These are phyloP conservation scores for Luffa aegyptiaca DNA, from an alignment of 306 rosid genomes.

Conservation along the genomic window DNA sequence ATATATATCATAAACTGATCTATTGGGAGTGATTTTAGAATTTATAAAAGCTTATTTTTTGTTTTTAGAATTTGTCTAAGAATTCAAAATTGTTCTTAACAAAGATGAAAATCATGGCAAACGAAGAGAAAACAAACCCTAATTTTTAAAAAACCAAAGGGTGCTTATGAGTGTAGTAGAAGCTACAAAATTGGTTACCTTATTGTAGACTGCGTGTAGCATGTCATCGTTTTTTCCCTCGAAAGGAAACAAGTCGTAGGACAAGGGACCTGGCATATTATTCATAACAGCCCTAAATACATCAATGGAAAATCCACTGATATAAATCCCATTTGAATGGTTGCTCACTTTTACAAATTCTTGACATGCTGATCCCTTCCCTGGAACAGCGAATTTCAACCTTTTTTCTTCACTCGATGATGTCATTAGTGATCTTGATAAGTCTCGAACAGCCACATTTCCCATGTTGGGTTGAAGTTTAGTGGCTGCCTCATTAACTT, in stretches of 20 bases:
- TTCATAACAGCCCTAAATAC: constrained; percentile 30
- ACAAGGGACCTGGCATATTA: constrained; percentile 16
- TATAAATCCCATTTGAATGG: constrained; percentile 1
- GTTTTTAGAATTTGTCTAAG: too few species aligned
- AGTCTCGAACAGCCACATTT: not conserved
- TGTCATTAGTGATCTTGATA: not conserved
- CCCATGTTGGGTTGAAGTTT: not conserved
- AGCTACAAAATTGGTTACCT: constrained; percentile 19
- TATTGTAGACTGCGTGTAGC: constrained; percentile 27
- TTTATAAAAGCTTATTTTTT: too few species aligned
- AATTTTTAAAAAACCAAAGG: too few species aligned
- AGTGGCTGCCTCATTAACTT: not conserved
- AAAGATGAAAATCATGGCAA: too few species aligned
- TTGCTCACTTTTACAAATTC: constrained; percentile 40
- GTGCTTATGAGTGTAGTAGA: too few species aligned
- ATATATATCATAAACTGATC: too few species aligned
- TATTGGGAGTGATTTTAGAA: too few species aligned
- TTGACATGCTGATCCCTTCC: constrained; percentile 18
- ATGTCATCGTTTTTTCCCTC: constrained; percentile 32
- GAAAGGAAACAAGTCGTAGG: constrained; percentile 16
- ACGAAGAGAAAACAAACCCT: too few species aligned
- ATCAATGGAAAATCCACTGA: constrained; percentile 42
- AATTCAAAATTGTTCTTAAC: too few species aligned
- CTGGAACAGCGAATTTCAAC: constrained; percentile 36
- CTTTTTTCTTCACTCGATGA: not conserved